Evolutionary conservation across 106 monocot genomes (phyloP).

Genomic region (Alisma plantagoaquatica): DNA sequence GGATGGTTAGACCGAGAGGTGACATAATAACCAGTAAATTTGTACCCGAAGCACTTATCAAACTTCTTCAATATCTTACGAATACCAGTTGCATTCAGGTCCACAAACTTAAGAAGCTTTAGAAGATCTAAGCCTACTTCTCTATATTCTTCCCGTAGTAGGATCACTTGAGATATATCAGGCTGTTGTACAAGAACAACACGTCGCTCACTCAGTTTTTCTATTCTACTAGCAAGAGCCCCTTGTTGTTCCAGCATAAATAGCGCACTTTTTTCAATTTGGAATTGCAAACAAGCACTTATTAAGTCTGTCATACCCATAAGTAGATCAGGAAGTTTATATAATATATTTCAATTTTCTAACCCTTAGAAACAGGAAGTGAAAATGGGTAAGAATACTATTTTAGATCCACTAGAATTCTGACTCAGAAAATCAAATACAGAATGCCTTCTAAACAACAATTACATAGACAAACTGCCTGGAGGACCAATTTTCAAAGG

Average conservation of each 20-base stretch:
- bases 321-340: too few relatives aligned
- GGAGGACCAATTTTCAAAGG: too few relatives aligned
- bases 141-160: conserved; percentile 65
- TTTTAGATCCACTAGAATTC: too few relatives aligned
- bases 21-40: conserved; percentile 79
- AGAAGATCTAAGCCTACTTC: conserved; percentile 68
- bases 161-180: conserved; percentile 44
- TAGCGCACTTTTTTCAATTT: conserved; percentile 88
- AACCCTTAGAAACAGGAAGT: too few relatives aligned
- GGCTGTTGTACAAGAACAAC: conserved; percentile 43
- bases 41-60: conserved; percentile 82
- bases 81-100: conserved; percentile 85
- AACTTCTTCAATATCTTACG: conserved; percentile 98
- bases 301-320: too few relatives aligned
- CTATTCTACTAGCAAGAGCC: conserved; percentile 54
- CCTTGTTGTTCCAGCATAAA: conserved; percentile 92
- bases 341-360: too few relatives aligned
- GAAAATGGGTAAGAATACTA: too few relatives aligned
- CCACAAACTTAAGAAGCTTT: conserved; percentile 81
- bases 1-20: conserved; percentile 82
- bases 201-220: conserved; percentile 48
- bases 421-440: too few relatives aligned
- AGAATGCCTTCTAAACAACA: too few relatives aligned
- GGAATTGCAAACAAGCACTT: too few relatives aligned
- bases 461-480: too few relatives aligned